Evolutionary conservation across 1,139 yeast species (phyloP), one percentile per base, ranked within the genome.

Genomic region (Debaryomycetaceae sp.): DNA sequence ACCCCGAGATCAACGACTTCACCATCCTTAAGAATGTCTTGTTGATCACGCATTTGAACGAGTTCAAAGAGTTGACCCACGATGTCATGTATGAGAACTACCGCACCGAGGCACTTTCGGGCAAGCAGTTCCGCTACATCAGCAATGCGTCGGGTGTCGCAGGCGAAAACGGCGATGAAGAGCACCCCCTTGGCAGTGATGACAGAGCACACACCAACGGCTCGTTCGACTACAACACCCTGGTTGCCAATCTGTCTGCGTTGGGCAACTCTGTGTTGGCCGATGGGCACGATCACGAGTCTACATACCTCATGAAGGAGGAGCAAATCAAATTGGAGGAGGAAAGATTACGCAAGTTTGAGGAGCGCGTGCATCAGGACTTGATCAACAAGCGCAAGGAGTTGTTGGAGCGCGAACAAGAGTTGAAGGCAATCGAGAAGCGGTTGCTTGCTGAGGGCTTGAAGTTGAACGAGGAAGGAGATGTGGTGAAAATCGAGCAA

Each of bases 331-430:
- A 79, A 52, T 62, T 81, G 36, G 93, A 83, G 53, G 91, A 83
- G 56, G 91, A 82, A 54, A 72, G 91, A 53, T 65, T 83, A 48
- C 76, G 67, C 50, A 84, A 83, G 33, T 83, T 81, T 49, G 93
- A 83, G 57, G 85, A 81, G 52, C 71, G 95, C 44, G 96, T 91
- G 16, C 96, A 86, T 56, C 83, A 83, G 49, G 97, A 89, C 54
- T 71, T 91, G 56, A 69, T 83, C 48, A 76, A 77, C 51, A 88
- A 88, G 69, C 74, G 94, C 44, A 78, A 81, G 48, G 95, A 86
- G 56, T 71, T 91, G 42, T 69, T 82, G 47, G 88, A 86, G 35
- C 77, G 96, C 51, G 98, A 91, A 58, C 77, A 80, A 45, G 97
- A 91, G 53, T 72, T 91, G 50, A 76, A 75, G 46, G 89, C 82